Evolutionary conservation across 176 grass and related monocot species (phyloP), one percentile per base, ranked within the genome.

Genomic region (Oryza officinalis): DNA sequence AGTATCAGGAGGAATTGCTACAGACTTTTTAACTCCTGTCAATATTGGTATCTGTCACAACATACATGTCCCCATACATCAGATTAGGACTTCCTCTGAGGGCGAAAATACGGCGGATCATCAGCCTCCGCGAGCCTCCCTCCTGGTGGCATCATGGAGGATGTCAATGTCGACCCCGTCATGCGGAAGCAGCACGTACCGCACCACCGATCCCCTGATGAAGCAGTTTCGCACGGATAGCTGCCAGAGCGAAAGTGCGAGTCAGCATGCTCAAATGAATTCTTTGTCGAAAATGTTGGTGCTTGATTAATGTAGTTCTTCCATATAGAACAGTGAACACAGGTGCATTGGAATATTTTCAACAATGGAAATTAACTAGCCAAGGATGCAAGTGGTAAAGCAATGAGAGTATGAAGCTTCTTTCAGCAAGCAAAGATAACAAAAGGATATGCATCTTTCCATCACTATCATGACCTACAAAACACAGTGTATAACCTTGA

Each of bases 221-320:
- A 99, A 99, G 83, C 96, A 99, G 85, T 99, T 99, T 35, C 96
- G 80, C 60, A 99, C 96, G 2, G 96, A 96, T 32, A 96, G 74
- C 96, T 99, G 86, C 33, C 75, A 86, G 31, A 78, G 37, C 17
- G 30, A 65, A 65, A 26, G 14, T 22, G 8, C 22, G 1, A 74
- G 23, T 28, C 9, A 76, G 27, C 44, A 61, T 46, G 63, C 10
- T 18, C 27, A 61, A 18, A 41, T 45, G 35, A 67, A 72, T 68
- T 72, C 28, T 33, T 35, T 2, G 23, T 60, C 28, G 25, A 20
- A 6, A 41, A 35, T 60, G 17, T 10, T 49, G 38, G 32, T 68
- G 20, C 15, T 72, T 79, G 28, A 49, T 12, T 72, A 37, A 2
- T 50, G 23, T 76, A 28, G 27, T 69, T 32, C n/a, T 38, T 54